A percentile compares a stretch with the other conserved stretches of the same genome.
Evolutionary conservation across 345 rosid species (phyloP).

Genomic region (Pelargonium nanum): DNA sequence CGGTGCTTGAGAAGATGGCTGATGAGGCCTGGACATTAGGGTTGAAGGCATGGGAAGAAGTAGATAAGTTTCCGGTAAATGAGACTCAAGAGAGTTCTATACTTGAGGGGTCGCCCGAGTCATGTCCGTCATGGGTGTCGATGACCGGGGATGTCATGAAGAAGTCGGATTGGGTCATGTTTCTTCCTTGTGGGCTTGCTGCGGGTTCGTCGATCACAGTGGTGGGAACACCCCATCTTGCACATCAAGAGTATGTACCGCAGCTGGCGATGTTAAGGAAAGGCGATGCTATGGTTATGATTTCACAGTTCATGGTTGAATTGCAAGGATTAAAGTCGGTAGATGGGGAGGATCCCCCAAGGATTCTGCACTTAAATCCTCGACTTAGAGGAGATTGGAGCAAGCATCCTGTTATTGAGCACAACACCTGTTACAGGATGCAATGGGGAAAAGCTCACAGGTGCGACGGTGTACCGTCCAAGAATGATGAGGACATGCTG

Average conservation of each 20-base stretch:
- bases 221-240: slow-evolving; percentile 78
- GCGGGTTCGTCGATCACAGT: slow-evolving; percentile 90
- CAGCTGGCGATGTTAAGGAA: slow-evolving; percentile 45
- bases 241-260: slow-evolving; percentile 80
- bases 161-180: slow-evolving; percentile 51
- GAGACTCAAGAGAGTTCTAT: slow-evolving; percentile 30
- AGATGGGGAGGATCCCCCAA: slow-evolving; percentile 94
- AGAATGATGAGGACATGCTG: slow-evolving; percentile 61
- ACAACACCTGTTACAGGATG: slow-evolving; percentile 98
- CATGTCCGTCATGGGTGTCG: slow-evolving; percentile 84
- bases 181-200: slow-evolving; percentile 93
- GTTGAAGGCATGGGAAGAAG: slow-evolving; percentile 81
- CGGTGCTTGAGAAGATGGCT: slow-evolving; percentile 70
- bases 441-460: slow-evolving; percentile 97
- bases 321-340: slow-evolving; percentile 84
- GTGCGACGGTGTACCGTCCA: slow-evolving; percentile 81
- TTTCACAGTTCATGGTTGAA: slow-evolving; percentile 94
- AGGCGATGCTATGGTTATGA: slow-evolving; percentile 53
- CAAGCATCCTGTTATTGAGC: slow-evolving; percentile 75
- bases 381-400: slow-evolving; percentile 95
- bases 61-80: slow-evolving; percentile 38
- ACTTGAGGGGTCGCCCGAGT: slow-evolving; percentile 36
- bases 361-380: slow-evolving; percentile 90
- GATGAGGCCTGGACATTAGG: slow-evolving; percentile 95
- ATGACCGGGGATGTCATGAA: slow-evolving; percentile 57